Percentiles rank a stretch among this genome's conserved stretches.
phyloP scores from a whole-genome alignment of 2,329 filamentous ascomycete genomes.

The Aureobasidium leucospermi region DNA sequence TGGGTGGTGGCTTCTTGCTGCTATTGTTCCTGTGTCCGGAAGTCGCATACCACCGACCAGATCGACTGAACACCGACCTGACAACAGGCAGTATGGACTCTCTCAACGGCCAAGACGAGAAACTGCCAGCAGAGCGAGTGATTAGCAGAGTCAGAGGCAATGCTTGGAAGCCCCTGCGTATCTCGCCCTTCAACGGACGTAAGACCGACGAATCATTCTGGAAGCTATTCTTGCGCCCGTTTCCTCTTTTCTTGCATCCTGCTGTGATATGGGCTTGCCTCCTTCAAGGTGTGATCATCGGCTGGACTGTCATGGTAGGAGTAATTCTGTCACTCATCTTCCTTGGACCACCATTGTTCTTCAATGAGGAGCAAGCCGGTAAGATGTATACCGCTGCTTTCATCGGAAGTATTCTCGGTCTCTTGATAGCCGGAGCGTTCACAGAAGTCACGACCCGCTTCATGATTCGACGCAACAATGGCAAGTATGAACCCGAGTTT shows the following conservation, averaged over 20 bases:
- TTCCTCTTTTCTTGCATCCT: conserved; percentile 76
- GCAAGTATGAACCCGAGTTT: conserved; percentile 88
- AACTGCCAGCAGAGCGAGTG: not conserved
- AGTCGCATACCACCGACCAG: conserved; percentile 66
- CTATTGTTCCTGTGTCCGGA: conserved; percentile 78
- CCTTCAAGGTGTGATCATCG: conserved; percentile 83
- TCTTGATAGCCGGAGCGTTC: conserved; percentile 64
- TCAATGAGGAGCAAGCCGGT: conserved; percentile 73
- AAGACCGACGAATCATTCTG: conserved; percentile 71
- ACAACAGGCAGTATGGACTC: not conserved
- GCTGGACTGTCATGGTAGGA: conserved; percentile 91
- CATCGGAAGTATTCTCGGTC: conserved; percentile 71
- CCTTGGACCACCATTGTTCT: conserved; percentile 72
- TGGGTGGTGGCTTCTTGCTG: conserved; percentile 59
- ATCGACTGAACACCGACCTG: conserved; percentile 63
- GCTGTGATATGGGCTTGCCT: conserved; percentile 75
- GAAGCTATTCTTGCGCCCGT: conserved; percentile 60
- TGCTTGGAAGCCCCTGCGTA: conserved; percentile 42
- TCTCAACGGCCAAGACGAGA: not conserved
- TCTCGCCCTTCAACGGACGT: conserved; percentile 66
- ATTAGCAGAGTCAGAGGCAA: not conserved
- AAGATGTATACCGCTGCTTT: conserved; percentile 83
- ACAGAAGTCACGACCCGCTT: conserved; percentile 64
- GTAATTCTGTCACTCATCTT: conserved; percentile 78
- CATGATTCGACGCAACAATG: conserved; percentile 67